Evolutionary conservation across 1,284 basidiomycete genomes (phyloP), one percentile per base, ranked within the genome.

Genomic region (Cryptococcus sp.): DNA sequence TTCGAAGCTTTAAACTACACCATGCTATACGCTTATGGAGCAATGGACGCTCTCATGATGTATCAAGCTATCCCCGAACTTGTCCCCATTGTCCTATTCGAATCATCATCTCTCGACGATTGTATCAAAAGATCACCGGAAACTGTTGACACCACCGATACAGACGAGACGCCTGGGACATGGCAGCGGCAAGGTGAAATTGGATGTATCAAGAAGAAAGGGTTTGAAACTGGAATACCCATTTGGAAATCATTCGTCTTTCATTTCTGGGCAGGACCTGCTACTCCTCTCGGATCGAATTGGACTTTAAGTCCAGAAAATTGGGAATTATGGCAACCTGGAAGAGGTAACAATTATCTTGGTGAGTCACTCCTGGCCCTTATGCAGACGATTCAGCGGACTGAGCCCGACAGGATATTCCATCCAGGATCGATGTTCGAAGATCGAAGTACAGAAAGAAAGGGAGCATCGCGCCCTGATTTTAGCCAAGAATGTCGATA

Each of bases 291-390:
- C 1, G 75, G 75, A 3, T 45, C 51, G 3, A 49, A 61, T 5
- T 78, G 74, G 73, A 70, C 70, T 7, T 53, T 78, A n/a, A 57
- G 62, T 6, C 75, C 75, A 0, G 73, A 77, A 50, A 63, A 76
- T 55, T 76, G 71, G 47, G 43, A 43, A 7, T 32, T n/a, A 11
- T 50, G 56, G 35, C 35, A 50, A n/a, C 41, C 57, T 8, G 56
- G 57, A 35, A 49, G 55, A 4, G 49, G 54, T 6, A 74, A 71
- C 57, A 58, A 66, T 32, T 78, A 74, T 56, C 57, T 78, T 1
- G 76, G 65, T 68, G 50, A 47, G 66, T 63, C 13, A 38, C 4
- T 23, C 5, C 5, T 41, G 6, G 41, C 14, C n/a, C 10, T 30
- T 10, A 7, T 41, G 41, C 5, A 5, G 32, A 34, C 33, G 13